These are phyloP conservation scores for Phaffomyces antillensis DNA, from an alignment of 805 yeast genomes.

Conservation along the genomic window DNA sequence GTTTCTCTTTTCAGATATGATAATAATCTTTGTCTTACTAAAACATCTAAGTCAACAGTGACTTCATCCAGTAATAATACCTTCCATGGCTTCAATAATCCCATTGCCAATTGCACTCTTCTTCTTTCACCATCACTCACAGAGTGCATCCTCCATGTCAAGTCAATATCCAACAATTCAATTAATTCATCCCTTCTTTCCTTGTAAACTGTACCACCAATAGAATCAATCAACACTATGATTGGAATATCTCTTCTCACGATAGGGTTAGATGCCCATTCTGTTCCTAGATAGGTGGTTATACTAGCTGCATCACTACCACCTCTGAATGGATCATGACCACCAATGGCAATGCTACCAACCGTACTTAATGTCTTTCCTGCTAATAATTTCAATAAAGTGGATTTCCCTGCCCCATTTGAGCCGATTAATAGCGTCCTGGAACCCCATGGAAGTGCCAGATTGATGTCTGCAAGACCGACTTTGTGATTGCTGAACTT, in stretches of 20 bases:
- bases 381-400: constrained; percentile 74
- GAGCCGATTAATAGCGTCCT: constrained; percentile 84
- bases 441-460: constrained; percentile 62
- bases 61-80: constrained; percentile 88
- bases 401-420: constrained; percentile 96
- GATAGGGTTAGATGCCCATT: constrained; percentile 91
- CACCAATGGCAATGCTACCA: constrained; percentile 69
- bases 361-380: constrained; percentile 81
- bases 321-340: constrained; percentile 79
- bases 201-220: constrained; percentile 68
- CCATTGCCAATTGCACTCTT: constrained; percentile 91
- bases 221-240: constrained; percentile 62
- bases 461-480: constrained; percentile 58
- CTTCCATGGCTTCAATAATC: constrained; percentile 85
- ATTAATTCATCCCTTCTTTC: constrained; percentile 75
- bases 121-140: constrained; percentile 94
- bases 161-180: constrained; percentile 75
- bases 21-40: constrained; percentile 73
- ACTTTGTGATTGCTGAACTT: constrained; percentile 54
- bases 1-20: constrained; percentile 73
- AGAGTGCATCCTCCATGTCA: constrained; percentile 86
- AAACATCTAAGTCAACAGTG: constrained; percentile 91
- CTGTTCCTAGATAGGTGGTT: constrained; percentile 87
- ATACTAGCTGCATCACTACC: constrained; percentile 38
- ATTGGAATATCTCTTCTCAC: constrained; percentile 92